Base-by-base conservation (phyloP, 352 stramenopile genomes). In the Peronospora tabacina region DNA sequence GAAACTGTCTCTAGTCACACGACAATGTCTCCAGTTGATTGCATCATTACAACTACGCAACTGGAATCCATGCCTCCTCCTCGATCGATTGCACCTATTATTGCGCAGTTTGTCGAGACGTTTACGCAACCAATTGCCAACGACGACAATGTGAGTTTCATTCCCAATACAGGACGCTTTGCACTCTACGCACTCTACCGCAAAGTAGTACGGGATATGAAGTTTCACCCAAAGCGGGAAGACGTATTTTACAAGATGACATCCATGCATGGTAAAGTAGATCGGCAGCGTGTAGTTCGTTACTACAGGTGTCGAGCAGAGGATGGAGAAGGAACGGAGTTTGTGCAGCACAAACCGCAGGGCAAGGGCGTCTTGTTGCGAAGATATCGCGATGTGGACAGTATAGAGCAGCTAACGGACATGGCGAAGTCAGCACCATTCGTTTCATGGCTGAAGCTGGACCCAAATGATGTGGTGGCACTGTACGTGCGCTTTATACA, bases 241-340 rank as follows among this genome's bases (percentile, higher is more conserved):
- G 68, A 80, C 36, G 59, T 71, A 13, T 83, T 83, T 44, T 83
- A 83, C 57, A 83, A 83, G 47, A 76, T 83, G 56, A 80, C 72
- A 32, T 83, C 72, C 3, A 55, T 71, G 55, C 57, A 76, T 43
- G 60, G 72, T 28, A 77, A 78, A 61, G 62, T 83, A 9, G 72
- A 83, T 50, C 66, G 72, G 13, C 72, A 83, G 40, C 63, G 72
- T 0, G 67, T 80, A 15, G 71, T 72, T 30, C 61, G 72, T 7
- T 78, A 76, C 35, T 83, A 75, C 19, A 66, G 36, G 15, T 70
- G 51, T 33, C 36, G 8, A 39, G 30, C 24, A 3, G 44, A 59
- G 26, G 43, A 47, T 28, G 52, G 34, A 4, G 37, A 53, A 29
- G 38, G 44, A 37, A 48, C 7, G 4, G 36, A 67, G 29, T 53